Base-by-base conservation (phyloP, 1,284 basidiomycete species). In the Moesziomyces sp. region DNA sequence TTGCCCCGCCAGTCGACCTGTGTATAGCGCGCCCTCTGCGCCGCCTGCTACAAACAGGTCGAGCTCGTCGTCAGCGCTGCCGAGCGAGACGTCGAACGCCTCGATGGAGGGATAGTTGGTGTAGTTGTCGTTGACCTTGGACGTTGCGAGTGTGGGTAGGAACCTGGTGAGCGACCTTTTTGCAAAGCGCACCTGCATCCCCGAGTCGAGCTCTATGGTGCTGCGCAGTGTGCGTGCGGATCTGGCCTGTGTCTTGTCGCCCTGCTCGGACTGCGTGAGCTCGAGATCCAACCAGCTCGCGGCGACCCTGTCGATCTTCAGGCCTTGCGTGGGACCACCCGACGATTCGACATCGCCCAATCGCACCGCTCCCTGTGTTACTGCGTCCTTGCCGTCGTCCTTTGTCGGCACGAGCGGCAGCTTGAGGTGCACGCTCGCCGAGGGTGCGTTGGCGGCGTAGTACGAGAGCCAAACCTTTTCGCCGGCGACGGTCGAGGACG, bases 391-490 rank as follows among this genome's bases (percentile, higher is more conserved):
- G 5, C 75, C 80, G 8, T 63, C 72, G n/a, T 62, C 57, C 10
- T 76, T 75, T 23, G 69, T 67, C 28, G 67, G 73, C 0, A 67
- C 43, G 59, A 77, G 63, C 2, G 59, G 48, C 21, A 80, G 38
- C 26, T 63, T 72, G 43, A 67, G 44, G 38, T 80, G 78, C 2
- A 80, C 64, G 30, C 60, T 65, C 13, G 62, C 67, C 2, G 56
- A 65, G 11, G 76, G 78, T 2, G 70, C 70, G 40, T 80, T 80
- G 42, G 58, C 52, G 13, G 71, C 26, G 85, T 92, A 92, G 82
- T 89, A 89, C 0, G 91, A 91, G 3, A 92, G 83, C 91, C 91
- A 92, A 75, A 90, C 87, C 47, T 87, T 87, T 63, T 92, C 91
- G 3, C 83, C 85, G 0, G 89, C 87, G 5, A 90, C 84, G 5